Base-by-base conservation (phyloP, 225 moss, liverwort and hornwort genomes). In the Straminergon stramineum region DNA sequence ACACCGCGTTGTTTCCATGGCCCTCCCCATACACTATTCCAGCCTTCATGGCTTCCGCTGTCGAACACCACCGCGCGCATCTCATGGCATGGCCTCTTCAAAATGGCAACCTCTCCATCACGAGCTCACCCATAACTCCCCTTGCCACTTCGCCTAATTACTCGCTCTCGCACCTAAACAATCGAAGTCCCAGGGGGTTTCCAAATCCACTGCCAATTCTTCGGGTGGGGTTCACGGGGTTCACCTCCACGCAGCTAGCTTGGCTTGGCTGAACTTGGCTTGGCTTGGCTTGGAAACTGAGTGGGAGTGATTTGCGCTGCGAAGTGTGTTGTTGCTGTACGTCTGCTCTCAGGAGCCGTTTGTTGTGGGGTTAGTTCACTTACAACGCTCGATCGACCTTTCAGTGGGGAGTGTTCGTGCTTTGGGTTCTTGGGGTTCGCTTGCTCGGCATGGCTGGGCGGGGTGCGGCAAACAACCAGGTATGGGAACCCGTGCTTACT, bases 51-150 rank as follows among this genome's bases (percentile, higher is more conserved):
- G 86, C 51, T 86, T 48, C 39, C 32, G 45, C 61, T 86, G 83
- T 41, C 48, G 31, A 58, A 82, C 53, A 56, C 45, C 32, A 26
- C 90, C 82, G 86, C 57, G 75, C 87, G 66, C 82, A 24, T 87
- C 75, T 82, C 90, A 77, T 68, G 90, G 87, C 90, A 77, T 68
- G 90, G 87, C n/a, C 57, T 7, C 79, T 83, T 85, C 87, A 87
- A 77, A 78, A 87, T 66, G 81, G 87, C 81, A 81, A 81, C 81
- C 27, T 28, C 32, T 22, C 35, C 24, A 4, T 1, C 58, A 27
- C 58, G 39, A 57, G 55, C 69, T 45, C 53, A 7, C 31, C 78
- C 77, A 66, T 39, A 61, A 28, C 34, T 15, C 7, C 27, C 61
- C 5, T 26, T 9, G 14, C 45, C 55, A 37, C 55, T 53, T 69